These are phyloP conservation scores for Forsythia suspensa DNA, from an alignment of 257 asterid genomes.

Conservation along the genomic window DNA sequence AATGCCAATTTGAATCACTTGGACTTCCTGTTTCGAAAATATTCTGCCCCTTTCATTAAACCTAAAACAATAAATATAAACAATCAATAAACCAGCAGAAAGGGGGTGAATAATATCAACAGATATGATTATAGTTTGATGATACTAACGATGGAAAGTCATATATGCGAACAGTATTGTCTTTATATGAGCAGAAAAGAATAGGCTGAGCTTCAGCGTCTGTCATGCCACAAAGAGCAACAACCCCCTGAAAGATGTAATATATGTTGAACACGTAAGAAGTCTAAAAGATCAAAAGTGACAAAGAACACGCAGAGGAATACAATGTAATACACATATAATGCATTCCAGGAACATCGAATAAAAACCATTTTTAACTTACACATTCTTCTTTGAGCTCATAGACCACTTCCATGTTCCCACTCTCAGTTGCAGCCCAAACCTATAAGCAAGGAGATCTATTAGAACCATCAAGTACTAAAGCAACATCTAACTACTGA, in stretches of 20 bases:
- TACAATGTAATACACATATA: background rate
- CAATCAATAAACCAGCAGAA: background rate
- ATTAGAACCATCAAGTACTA: background rate
- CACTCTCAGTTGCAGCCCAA: constrained; percentile 43
- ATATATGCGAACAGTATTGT: constrained; percentile 39
- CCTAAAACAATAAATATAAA: constrained; percentile 15
- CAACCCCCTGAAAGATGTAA: constrained; percentile 35
- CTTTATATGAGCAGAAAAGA: constrained; percentile 44
- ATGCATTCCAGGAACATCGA: background rate
- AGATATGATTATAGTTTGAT: background rate
- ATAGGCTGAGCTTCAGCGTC: constrained; percentile 44
- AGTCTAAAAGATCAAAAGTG: background rate
- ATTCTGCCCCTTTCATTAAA: constrained; percentile 62
- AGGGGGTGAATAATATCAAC: background rate
- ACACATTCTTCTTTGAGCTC: constrained; percentile 42
- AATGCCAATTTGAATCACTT: constrained; percentile 28
- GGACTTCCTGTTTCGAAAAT: constrained; percentile 28
- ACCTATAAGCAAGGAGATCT: constrained; percentile 18
- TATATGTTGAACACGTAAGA: background rate
- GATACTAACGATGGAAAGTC: constrained; percentile 57
- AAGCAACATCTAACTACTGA: background rate
- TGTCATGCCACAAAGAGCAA: constrained; percentile 39
- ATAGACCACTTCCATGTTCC: constrained; percentile 34
- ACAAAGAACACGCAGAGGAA: background rate
- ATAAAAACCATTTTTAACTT: constrained; percentile 15